Evolutionary conservation across 345 rosid species (phyloP), one percentile per base, ranked within the genome.

Genomic region (Syzygium grande): DNA sequence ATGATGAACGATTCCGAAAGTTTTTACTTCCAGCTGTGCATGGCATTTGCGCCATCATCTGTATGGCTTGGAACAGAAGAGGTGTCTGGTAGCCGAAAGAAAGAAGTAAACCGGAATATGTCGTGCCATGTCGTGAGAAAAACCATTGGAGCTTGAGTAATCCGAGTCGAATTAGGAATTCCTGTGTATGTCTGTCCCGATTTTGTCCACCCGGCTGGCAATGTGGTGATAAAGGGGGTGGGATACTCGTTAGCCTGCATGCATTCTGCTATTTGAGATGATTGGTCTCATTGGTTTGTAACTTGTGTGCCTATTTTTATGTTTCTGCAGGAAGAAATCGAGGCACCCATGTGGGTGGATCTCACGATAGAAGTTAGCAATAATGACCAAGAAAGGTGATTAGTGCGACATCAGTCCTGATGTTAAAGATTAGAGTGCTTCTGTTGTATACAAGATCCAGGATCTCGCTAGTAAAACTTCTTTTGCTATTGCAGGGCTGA

Each of bases 281-380:
- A 54, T 30, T 16, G 85, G 68, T 58, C 41, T 80, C 43, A 2
- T 38, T 87, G 14, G 6, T 27, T 38, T 27, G 23, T 83, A 11
- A 17, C 87, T 78, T 38, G 30, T 2, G 0, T 29, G 43, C 54
- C 49, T 34, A 49, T 19, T 38, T 73, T 19, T 73, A 73, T 27
- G 38, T 34, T 73, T 65, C 23, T 85, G 84, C 80, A 92, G 93
- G 93, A 90, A 52, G 92, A 92, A 84, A 90, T 92, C 51, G 93
- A 92, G 88, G 92, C 92, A 52, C 93, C 93, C 2, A 92, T 90
- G 92, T 91, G 93, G 92, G 89, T 88, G 23, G 92, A 92, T 91
- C 92, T 92, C 85, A 87, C 85, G 3, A 51, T 85, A 29, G 92
- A 91, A 68, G 84, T 90, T n/a, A 43, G 87, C 11, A 85, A 63